Conservation (phyloP, 768 basidiomycete species). For the Cubamyces sp. region DNA sequence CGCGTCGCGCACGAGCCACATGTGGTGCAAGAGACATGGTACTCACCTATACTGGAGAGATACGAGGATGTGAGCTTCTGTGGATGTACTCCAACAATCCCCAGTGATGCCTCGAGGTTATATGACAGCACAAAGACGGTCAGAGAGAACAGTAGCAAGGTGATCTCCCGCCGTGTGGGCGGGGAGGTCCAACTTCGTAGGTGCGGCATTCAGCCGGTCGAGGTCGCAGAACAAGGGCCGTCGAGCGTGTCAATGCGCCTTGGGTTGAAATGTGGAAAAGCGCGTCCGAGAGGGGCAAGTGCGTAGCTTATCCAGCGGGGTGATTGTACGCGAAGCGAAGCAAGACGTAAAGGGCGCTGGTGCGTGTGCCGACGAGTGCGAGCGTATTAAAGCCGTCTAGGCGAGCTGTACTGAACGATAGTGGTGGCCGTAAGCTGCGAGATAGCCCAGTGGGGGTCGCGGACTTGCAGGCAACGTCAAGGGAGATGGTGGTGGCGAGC, state of each 20-base stretch:
- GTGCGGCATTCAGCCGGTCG: constrained; percentile 41
- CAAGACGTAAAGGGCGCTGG: constrained; percentile 13
- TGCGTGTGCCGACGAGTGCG: not conserved
- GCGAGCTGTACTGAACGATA: not conserved
- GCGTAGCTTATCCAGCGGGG: constrained; percentile 8
- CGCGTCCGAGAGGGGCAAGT: constrained; percentile 13
- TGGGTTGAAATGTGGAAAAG: too few relatives aligned
- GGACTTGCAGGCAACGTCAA: not conserved
- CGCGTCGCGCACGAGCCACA: not conserved
- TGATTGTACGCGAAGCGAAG: constrained; percentile 12
- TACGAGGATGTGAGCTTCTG: constrained; percentile 32
- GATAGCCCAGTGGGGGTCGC: not conserved
- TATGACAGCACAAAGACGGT: constrained; percentile 71
- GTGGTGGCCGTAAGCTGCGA: not conserved
- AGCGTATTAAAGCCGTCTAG: constrained; percentile 13
- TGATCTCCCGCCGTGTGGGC: constrained; percentile 74
- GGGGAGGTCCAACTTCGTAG: constrained; percentile 56
- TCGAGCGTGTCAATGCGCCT: too few relatives aligned
- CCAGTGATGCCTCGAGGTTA: constrained; percentile 70
- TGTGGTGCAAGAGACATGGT: not conserved
- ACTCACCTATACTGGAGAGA: constrained; percentile 29
- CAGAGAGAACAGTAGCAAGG: constrained; percentile 67
- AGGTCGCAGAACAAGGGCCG: too few relatives aligned
- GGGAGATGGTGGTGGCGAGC: not conserved
- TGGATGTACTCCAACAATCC: constrained; percentile 43